phyloP scores from a whole-genome alignment of 345 rosid genomes.

The Pistacia vera region DNA sequence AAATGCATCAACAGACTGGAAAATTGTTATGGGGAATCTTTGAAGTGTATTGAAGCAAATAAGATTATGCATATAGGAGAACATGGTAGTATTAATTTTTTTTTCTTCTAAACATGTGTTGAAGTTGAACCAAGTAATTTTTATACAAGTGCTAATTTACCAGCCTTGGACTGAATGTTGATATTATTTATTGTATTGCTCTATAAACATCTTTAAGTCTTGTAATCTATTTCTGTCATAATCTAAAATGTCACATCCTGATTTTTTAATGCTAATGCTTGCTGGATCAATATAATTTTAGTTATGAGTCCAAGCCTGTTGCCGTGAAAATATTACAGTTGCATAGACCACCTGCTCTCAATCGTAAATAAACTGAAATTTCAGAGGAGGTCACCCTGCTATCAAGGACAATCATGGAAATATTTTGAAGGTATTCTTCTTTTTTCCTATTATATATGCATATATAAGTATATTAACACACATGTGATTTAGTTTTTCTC shows the following conservation, averaged over 20 bases:
- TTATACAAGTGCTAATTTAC: neutral
- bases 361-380: constrained; percentile 41
- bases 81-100: neutral
- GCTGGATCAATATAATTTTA: constrained; percentile 14
- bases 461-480: neutral
- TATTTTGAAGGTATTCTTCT: constrained; percentile 48
- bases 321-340: constrained; percentile 62
- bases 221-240: neutral
- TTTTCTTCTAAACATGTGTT: too few species aligned
- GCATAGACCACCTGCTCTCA: constrained; percentile 29
- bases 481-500: neutral
- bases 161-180: neutral
- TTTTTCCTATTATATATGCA: neutral
- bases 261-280: constrained; percentile 10
- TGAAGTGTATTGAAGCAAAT: neutral
- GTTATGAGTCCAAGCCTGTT: constrained; percentile 38
- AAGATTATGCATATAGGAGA: neutral
- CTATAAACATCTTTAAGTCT: neutral
- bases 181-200: neutral
- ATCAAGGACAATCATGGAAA: constrained; percentile 51
- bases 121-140: neutral
- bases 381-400: constrained; percentile 56
- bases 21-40: neutral
- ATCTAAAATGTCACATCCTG: neutral
- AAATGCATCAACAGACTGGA: neutral